Base-by-base conservation (phyloP, 2,329 filamentous ascomycete genomes). In the Cladosporium velox region DNA sequence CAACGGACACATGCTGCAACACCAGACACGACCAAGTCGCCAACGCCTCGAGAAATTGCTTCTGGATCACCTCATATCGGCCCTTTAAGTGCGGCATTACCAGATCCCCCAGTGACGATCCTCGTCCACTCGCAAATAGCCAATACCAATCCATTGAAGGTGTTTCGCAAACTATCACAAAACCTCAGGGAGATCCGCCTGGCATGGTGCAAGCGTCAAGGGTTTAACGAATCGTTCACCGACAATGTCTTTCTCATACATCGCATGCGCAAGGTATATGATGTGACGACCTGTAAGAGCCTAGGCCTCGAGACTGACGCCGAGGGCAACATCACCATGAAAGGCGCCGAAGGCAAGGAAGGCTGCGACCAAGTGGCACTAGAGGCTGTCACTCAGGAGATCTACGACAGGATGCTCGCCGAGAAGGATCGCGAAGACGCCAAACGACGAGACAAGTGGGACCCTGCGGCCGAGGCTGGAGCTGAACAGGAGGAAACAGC, bases 221-320 rank as follows among this genome's bases (percentile, higher is more conserved):
- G 76, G 1, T 84, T 87, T 57, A 77, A 80, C 1, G 77, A 80
- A 2, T 80, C 84, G 2, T 75, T 83, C 28, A 78, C 83, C 2
- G 79, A 84, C 4, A 80, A 82, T 0, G 80, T 96, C 21, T 90
- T 95, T 72, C 84, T 98, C 65, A 95, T 91, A 0, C 97, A 91
- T 89, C 89, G 88, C 69, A 85, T 87, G 30, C 87, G 86, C 66
- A 86, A 87, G 67, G 79, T 97, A 3, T 97, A 90, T 75, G 87
- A 91, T 69, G 85, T 86, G n/a, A 91, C 91, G 5, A 93, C 90
- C 1, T 89, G 91, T 66, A 83, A 84, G 63, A 88, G 85, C 58
- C 79, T 96, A 7, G 88, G 88, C 7, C 84, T 95, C 55, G 79
- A 80, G 32, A 72, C 83, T 3, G 80, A 83, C 63, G 71, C 73